These are phyloP conservation scores for Spiraea crenata DNA, from an alignment of 331 rosid genomes.

Conservation along the genomic window DNA sequence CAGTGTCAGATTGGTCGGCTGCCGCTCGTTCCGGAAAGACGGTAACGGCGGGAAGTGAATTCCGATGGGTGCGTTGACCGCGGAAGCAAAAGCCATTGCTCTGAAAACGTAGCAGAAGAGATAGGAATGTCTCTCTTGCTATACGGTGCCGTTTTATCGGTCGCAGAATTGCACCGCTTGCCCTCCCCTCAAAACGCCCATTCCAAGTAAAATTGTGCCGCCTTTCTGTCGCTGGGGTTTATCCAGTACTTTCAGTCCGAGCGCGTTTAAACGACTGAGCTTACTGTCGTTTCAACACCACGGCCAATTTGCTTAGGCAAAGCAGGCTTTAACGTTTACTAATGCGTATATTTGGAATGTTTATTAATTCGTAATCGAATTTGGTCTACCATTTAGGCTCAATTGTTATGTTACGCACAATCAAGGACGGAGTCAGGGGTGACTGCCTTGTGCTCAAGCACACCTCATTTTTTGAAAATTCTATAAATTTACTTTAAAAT, in stretches of 20 bases:
- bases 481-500: too few relatives aligned
- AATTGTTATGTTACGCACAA: too few relatives aligned
- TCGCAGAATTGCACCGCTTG: background rate
- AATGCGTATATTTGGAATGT: too few relatives aligned
- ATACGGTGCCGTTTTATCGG: constrained; percentile 3
- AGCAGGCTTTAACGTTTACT: too few relatives aligned
- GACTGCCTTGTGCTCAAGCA: too few relatives aligned
- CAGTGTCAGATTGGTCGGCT: constrained; percentile 13
- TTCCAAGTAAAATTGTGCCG: background rate
- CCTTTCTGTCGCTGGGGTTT: constrained; percentile 1
- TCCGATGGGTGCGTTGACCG: constrained; percentile 21
- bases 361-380: too few relatives aligned
- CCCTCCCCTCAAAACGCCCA: background rate
- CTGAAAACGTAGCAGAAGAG: background rate
- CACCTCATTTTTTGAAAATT: too few relatives aligned
- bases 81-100: constrained; percentile 38
- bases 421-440: too few relatives aligned
- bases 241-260: background rate
- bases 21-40: constrained; percentile 21
- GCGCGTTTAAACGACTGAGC: background rate
- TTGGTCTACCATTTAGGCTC: too few relatives aligned
- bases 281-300: background rate
- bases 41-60: constrained; percentile 34
- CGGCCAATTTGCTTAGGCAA: too few relatives aligned
- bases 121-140: background rate